Base-by-base conservation (phyloP, 2,329 filamentous ascomycete species). In the Ophiostoma pallidulum region DNA sequence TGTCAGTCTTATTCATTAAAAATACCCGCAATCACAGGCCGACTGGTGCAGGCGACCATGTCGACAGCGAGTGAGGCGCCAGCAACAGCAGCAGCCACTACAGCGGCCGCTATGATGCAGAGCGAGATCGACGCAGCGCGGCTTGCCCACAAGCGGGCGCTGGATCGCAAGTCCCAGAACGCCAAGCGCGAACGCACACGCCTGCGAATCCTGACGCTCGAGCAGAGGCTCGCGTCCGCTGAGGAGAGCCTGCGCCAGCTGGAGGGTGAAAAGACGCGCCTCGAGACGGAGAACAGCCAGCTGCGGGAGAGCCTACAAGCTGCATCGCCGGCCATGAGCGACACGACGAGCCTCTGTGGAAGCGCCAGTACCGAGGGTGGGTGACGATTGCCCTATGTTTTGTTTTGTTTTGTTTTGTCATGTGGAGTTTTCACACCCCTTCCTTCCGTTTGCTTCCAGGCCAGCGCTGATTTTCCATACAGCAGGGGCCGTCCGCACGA, bases 161-260 rank as follows among this genome's bases (percentile, higher is more conserved):
- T 43, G n/a, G 31, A 43, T 22, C 41, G 41, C 20, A 43, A 43
- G 22, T 43, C 41, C 7, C 41, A 43, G 20, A 43, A 43, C 31
- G 41, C 41, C 3, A 43, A 43, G 14, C 29, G 41, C n/a, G 41
- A 42, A 13, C 40, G 40, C 18, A 42, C 40, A 3, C 40, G 40
- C 12, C 12, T 42, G 8, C 40, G 40, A 4, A 7, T 42, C 6
- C 40, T 32, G 13, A 32, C 40, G 13, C 13, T 42, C 19, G 40
- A 42, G 28, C 28, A 32, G 40, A 16, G 29, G 10, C 28, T 42
- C 6, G 40, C 26, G 4, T 32, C 18, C 1, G 22, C 26, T 18
- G 28, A 42, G 29, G 40, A 42, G 28, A 42, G 28, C 40, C 8
- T 33, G 9, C 18, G 28, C 4, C 28, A 33, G 28, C 40, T 42